Percentiles rank a stretch among this genome's conserved stretches.
phyloP scores from a whole-genome alignment of 2,329 filamentous ascomycete genomes.

The Aspergillus unguis region DNA sequence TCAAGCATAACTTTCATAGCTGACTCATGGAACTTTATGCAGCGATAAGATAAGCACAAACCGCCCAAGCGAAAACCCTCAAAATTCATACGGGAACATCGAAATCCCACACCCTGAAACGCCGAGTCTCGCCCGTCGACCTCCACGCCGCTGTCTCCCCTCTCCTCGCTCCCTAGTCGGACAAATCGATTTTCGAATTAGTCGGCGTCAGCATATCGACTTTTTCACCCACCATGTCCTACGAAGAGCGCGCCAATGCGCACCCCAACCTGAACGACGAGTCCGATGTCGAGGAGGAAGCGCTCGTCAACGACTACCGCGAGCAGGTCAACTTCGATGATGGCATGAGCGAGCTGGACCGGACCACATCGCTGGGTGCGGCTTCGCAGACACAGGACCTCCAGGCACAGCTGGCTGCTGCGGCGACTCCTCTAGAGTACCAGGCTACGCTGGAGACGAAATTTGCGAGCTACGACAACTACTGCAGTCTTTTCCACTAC shows the following conservation, averaged over 20 bases:
- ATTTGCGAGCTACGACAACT: slow-evolving; percentile 98
- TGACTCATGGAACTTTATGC: slow-evolving; percentile 33
- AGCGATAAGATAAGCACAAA: slow-evolving; percentile 48
- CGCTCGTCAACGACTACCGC: slow-evolving; percentile 89
- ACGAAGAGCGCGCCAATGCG: slow-evolving; percentile 43
- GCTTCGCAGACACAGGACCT: slow-evolving; percentile 82
- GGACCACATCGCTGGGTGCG: slow-evolving; percentile 65
- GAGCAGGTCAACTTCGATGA: slow-evolving; percentile 95
- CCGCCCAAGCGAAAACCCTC: slow-evolving; percentile 44
- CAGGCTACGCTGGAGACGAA: slow-evolving; percentile 94
- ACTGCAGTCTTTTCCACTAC: slow-evolving; percentile 99
- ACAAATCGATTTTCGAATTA: slow-evolving; percentile 18
- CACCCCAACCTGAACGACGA: slow-evolving; percentile 62
- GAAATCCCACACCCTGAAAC: slow-evolving; percentile 37
- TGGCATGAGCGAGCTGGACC: slow-evolving; percentile 76
- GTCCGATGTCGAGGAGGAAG: slow-evolving; percentile 94
- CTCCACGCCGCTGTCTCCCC: slow-evolving; percentile 14
- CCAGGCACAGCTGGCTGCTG: slow-evolving; percentile 84
- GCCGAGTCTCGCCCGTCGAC: slow-evolving; percentile 27
- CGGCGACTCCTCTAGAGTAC: slow-evolving; percentile 93
- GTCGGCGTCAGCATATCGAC: slow-evolving; percentile 12
- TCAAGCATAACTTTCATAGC: slow-evolving; percentile 14
- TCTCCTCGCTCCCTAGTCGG: slow-evolving; percentile 19
- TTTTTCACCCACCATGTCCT: slow-evolving; percentile 40
- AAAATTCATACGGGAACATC: slow-evolving; percentile 40